These are phyloP conservation scores for Chlamydomonas eustigma DNA, from an alignment of 139 green algal genomes.

Conservation along the genomic window DNA sequence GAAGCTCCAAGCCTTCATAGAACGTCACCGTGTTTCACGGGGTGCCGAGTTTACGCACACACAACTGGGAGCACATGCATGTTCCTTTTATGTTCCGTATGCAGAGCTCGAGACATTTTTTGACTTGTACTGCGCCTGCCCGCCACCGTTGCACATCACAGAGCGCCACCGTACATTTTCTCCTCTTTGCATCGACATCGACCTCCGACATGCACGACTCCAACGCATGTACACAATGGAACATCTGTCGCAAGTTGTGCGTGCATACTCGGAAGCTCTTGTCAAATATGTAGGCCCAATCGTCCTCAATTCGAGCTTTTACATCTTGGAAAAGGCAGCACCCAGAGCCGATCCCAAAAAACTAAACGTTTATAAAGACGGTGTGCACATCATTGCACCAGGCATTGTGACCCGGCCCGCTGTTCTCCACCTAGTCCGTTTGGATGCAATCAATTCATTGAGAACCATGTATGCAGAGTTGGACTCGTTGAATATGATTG, in stretches of 20 bases:
- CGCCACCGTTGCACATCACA: not conserved
- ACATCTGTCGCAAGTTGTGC: not conserved
- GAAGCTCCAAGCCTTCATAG: no score
- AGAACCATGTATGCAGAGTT: not conserved
- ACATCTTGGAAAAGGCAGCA: conserved; percentile 4
- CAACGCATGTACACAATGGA: not conserved
- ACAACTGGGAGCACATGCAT: not conserved
- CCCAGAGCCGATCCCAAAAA: not conserved
- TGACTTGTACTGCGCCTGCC: not conserved
- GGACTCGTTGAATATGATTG: not conserved
- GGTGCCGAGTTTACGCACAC: conserved; percentile 6
- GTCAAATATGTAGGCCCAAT: not conserved
- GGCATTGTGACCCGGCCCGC: not conserved
- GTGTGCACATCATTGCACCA: conserved; percentile 11
- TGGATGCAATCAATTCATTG: not conserved
- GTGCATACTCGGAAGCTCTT: not conserved
- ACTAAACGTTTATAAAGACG: conserved; percentile 13
- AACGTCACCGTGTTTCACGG: not conserved
- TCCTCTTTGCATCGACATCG: conserved; percentile 2
- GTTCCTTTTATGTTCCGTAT: not conserved
- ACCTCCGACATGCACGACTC: not conserved
- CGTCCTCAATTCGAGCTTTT: not conserved
- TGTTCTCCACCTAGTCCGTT: not conserved
- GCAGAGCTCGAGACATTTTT: not conserved
- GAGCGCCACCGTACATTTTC: not conserved